Evolutionary conservation across 2,329 filamentous ascomycete species (phyloP).

Genomic region (Daldinia sp.): DNA sequence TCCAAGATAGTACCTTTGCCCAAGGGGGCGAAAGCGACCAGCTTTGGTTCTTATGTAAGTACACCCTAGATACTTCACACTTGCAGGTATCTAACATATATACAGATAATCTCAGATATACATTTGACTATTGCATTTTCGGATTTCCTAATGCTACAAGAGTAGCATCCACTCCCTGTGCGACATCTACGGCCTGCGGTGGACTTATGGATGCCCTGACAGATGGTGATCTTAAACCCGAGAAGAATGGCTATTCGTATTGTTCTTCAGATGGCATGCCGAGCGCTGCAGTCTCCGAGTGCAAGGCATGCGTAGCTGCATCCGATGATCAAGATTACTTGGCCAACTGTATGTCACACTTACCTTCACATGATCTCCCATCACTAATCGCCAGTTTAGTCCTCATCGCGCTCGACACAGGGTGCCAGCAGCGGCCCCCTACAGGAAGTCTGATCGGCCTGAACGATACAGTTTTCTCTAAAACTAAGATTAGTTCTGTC

Average conservation of each 20-base stretch:
- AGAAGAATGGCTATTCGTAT: constrained; percentile 59
- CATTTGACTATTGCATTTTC: constrained; percentile 65
- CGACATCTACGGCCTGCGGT: constrained; percentile 64
- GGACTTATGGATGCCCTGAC: constrained; percentile 57
- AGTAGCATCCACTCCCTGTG: constrained; percentile 62
- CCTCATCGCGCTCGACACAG: constrained; percentile 64
- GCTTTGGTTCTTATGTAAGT: constrained; percentile 68
- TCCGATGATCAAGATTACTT: constrained; percentile 58
- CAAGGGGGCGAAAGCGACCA: constrained; percentile 65
- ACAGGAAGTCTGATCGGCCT: constrained; percentile 55
- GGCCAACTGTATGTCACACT: constrained; percentile 62
- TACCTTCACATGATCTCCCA: neutral
- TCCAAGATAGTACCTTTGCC: constrained; percentile 64
- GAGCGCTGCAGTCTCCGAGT: constrained; percentile 54
- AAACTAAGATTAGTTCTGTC: constrained; percentile 51
- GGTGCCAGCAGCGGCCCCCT: constrained; percentile 62
- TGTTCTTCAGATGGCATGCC: constrained; percentile 59
- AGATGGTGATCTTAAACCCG: constrained; percentile 54
- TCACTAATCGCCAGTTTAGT: constrained; percentile 52
- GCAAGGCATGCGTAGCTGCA: constrained; percentile 61
- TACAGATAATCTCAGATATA: constrained; percentile 66
- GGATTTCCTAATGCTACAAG: constrained; percentile 63
- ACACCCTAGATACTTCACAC: neutral
- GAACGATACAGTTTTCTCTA: constrained; percentile 61
- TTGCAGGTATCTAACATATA: constrained; percentile 25